Evolutionary conservation across 225 moss, liverwort and hornwort genomes (phyloP).

Genomic region (Sphagnum tenellum): DNA sequence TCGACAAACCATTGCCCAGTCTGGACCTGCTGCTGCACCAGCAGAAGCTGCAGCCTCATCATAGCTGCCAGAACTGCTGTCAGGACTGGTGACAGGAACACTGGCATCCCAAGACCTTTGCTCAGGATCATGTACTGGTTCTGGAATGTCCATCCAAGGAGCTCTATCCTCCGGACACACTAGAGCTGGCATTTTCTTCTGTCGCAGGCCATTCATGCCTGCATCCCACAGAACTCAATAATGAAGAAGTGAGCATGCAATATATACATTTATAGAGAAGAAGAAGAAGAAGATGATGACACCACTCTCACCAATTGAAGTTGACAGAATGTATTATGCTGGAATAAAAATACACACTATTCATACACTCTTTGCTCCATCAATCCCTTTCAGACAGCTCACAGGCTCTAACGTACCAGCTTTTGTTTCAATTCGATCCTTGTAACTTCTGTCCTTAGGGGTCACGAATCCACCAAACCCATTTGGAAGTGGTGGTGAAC

Average conservation of each 20-base stretch:
- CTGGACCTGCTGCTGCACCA: constrained; percentile 5
- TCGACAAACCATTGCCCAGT: constrained; percentile 19
- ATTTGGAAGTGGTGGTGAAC: constrained; percentile 12
- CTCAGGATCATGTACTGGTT: constrained; percentile 25
- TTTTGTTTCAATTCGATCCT: constrained; percentile 5
- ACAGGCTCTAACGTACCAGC: background rate
- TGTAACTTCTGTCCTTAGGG: constrained; percentile 14
- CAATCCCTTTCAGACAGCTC: too few species aligned
- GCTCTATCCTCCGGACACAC: constrained; percentile 13
- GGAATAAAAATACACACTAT: too few species aligned
- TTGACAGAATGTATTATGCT: too few species aligned
- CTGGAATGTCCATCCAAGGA: constrained; percentile 23
- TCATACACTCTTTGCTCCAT: too few species aligned
- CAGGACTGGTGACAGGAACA: constrained; percentile 24
- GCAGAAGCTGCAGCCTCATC: constrained; percentile 27
- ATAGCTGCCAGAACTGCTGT: constrained; percentile 30
- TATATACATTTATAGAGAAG: too few species aligned
- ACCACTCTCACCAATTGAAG: too few species aligned
- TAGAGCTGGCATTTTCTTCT: constrained; percentile 4
- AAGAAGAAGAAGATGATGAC: too few species aligned
- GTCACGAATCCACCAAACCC: constrained; percentile 13
- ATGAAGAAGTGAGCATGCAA: too few species aligned
- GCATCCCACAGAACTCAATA: background rate
- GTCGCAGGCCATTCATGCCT: constrained; percentile 15
- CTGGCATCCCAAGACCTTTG: constrained; percentile 25